Evolutionary conservation across 2,329 filamentous ascomycete genomes (phyloP).

Genomic region (Aspergillus sp.): DNA sequence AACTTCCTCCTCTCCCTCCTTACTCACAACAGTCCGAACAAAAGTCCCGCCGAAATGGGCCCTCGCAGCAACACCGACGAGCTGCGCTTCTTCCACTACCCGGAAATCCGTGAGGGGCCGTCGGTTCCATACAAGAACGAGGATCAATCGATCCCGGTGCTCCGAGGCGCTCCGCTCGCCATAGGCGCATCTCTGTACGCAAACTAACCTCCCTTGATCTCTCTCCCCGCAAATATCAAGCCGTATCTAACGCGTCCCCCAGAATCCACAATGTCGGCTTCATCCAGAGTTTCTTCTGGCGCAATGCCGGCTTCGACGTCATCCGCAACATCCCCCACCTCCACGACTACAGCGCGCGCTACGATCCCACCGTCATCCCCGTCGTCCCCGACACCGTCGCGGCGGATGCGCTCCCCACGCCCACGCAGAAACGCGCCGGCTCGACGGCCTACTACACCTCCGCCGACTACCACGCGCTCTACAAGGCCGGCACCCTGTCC

Average conservation of each 20-base stretch:
- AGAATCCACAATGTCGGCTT: conserved; percentile 60
- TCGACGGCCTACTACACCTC: conserved; percentile 62
- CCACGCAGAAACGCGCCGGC: conserved; percentile 34
- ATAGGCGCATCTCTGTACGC: conserved; percentile 62
- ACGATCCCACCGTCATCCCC: conserved; percentile 59
- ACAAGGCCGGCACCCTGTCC: conserved; percentile 67
- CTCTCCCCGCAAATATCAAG: background rate
- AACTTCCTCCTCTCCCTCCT: background rate
- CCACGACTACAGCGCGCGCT: conserved; percentile 53
- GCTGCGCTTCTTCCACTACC: conserved; percentile 35
- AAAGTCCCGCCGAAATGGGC: conserved; percentile 19
- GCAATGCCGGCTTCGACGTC: conserved; percentile 65
- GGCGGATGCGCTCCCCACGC: conserved; percentile 23
- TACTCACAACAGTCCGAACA: no score
- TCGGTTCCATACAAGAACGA: conserved; percentile 46
- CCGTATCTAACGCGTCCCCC: background rate
- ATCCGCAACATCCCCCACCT: conserved; percentile 58
- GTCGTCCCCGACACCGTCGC: conserved; percentile 20
- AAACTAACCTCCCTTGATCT: conserved; percentile 3
- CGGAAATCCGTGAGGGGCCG: conserved; percentile 39
- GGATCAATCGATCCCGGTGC: conserved; percentile 65
- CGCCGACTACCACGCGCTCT: conserved; percentile 74
- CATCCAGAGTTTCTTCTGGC: conserved; percentile 67
- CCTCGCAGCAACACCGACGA: conserved; percentile 7
- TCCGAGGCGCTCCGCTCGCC: conserved; percentile 65